phyloP scores from a whole-genome alignment of 495 filamentous ascomycete genomes.

The Aspergillus indologenus region DNA sequence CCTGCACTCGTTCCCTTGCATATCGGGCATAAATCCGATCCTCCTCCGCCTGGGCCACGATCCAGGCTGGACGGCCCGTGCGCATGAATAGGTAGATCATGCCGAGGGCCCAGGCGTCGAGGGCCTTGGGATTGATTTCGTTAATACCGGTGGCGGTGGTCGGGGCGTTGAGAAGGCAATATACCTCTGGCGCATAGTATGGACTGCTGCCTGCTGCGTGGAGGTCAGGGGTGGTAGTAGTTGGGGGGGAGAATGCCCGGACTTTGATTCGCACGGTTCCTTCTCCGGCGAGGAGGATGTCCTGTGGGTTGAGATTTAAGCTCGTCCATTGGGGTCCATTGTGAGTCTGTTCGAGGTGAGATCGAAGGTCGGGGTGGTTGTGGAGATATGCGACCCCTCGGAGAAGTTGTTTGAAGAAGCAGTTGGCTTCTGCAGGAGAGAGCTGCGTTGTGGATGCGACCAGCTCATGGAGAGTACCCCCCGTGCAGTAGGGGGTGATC shows the following conservation, averaged over 20 bases:
- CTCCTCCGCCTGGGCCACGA: conserved; percentile 79
- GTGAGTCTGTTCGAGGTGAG: too few relatives aligned
- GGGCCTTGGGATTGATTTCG: conserved; percentile 76
- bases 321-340: background rate
- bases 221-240: background rate
- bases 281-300: background rate
- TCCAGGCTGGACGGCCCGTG: conserved; percentile 85
- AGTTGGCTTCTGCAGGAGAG: conserved; percentile 74
- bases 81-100: conserved; percentile 97
- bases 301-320: background rate
- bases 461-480: conserved; percentile 86
- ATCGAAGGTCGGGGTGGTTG: conserved; percentile 66
- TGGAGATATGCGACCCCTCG: conserved; percentile 95
- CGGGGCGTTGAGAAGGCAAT: background rate
- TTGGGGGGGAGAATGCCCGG: background rate
- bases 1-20: background rate
- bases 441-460: conserved; percentile 72
- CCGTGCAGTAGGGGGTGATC: conserved; percentile 94
- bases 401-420: conserved; percentile 96
- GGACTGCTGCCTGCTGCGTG: background rate
- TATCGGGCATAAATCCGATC: conserved; percentile 39
- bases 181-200: background rate
- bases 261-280: background rate
- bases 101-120: conserved; percentile 92
- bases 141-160: conserved; percentile 66